Base-by-base conservation (phyloP, 2,329 filamentous ascomycete species). In the Falciphora oryzae region DNA sequence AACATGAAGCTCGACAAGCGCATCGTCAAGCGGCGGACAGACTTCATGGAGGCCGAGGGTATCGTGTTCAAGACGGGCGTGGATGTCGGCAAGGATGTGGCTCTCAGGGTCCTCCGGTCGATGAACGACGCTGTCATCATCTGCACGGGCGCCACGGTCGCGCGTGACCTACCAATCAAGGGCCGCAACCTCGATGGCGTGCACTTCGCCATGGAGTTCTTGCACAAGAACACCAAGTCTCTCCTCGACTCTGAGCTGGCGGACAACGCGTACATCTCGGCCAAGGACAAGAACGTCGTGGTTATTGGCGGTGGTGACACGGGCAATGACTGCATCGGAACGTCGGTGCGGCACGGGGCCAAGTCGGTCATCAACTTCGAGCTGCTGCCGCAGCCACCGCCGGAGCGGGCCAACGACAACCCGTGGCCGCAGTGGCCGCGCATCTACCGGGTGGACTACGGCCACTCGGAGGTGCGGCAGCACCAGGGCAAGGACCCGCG, bases 1-100 rank as follows among this genome's bases (percentile, higher is more conserved):
- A n/a, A 98, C 83, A 98, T 98, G 94, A 98, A 98, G 83, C 90
- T 98, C 57, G 94, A 98, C 81, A 98, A 98, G 85, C 92, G 92
- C 74, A 89, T 97, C 68, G 94, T 98, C 66, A 94, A 97, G 83
- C 91, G 94, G 63, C 91, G 94, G 76, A 93, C 95, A 61, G 92
- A 97, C 78, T 93, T 98, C 78, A 94, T 97, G 91, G 91, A 90
- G 64, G 85, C 88, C 4, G 94, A 97, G 78, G 94, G 94, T 61
- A 80, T 97, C 73, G 83, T 84, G 63, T 97, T 96, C 80, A 87
- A 91, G 78, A 90, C 91, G 38, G 87, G 89, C 67, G 87, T 92
- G 64, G 80, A 88, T 50, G 85, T 98, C 70, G 94, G 93, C 59
- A 89, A 95, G 68, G 87, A 90, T 62, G 83, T 89, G 62, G 86